Base-by-base conservation (phyloP, 129 eudicot genomes). In the Chrysanthemum makinoi region DNA sequence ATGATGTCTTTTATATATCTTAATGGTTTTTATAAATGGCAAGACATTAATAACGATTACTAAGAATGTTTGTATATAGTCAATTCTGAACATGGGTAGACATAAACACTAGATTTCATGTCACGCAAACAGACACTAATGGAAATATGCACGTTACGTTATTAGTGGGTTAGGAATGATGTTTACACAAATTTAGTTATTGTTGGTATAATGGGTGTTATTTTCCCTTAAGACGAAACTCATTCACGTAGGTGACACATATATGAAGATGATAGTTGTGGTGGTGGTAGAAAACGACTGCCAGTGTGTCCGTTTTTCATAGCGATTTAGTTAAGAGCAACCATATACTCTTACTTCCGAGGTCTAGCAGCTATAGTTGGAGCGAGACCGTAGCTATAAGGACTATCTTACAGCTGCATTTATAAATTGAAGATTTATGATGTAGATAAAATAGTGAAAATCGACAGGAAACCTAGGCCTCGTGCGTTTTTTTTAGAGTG, bases 71-170 rank as follows among this genome's bases (percentile, higher is more conserved):
- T 14, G 55, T 16, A 65, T 44, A 46, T 71, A 56, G 72, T 18
- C 49, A 46, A 39, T 46, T 69, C 5, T 52, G 77, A 78, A 78
- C 81, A 64, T 78, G 77, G 80, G 72, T 63, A 14, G 53, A 64
- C 20, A 70, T 28, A 46, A 55, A 53, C 67, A 65, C 48, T 54
- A 55, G 28, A 63, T 24, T 70, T 54, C 22, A 15, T 65, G 59
- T 55, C 47, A 77, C 72, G 81, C 66, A 71, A 76, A 57, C 48
- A 47, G 17, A 70, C 62, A 64, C 56, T 48, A 71, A 33, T 14
- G 54, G 77, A 72, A 78, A 78, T 59, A 71, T 47, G 72, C 63
- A 72, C 47, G 54, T 71, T 55, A 46, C 72, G 57, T 63, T 54
- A 69, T 61, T 69, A 77, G 48, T 2, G 39, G 28, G 46, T 64